phyloP scores from a whole-genome alignment of 1,139 yeast genomes.

The Cylindricascospora bacillispora region DNA sequence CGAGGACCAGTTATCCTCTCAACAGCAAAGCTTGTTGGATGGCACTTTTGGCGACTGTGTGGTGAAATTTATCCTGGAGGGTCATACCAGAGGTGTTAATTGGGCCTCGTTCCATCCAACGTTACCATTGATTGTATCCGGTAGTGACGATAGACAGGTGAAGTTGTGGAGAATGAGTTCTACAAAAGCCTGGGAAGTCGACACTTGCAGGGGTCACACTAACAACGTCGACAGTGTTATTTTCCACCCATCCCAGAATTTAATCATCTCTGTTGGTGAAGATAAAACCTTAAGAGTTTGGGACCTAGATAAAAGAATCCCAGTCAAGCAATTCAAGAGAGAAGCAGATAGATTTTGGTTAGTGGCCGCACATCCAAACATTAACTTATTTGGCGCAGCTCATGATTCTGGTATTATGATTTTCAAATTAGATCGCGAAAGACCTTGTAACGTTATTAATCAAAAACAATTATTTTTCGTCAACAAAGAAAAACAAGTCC shows the following conservation, averaged over 20 bases:
- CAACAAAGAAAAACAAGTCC: conserved; percentile 79
- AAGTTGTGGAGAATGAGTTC: conserved; percentile 98
- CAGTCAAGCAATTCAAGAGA: conserved; percentile 88
- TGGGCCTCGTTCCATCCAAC: conserved; percentile 99
- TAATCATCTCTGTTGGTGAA: conserved; percentile 87
- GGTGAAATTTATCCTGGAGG: conserved; percentile 91
- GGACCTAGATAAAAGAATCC: conserved; percentile 91
- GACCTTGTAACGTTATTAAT: conserved; percentile 75
- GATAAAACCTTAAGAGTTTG: conserved; percentile 96
- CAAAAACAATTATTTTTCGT: conserved; percentile 63
- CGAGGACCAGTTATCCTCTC: conserved; percentile 65
- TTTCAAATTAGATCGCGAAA: conserved; percentile 91
- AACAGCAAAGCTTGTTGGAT: conserved; percentile 57
- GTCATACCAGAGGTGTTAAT: conserved; percentile 97
- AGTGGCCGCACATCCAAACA: conserved; percentile 74
- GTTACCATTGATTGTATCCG: conserved; percentile 86
- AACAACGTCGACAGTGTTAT: conserved; percentile 81
- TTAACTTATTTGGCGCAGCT: conserved; percentile 90
- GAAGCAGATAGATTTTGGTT: conserved; percentile 95
- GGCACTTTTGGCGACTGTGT: conserved; percentile 94
- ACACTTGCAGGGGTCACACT: conserved; percentile 95
- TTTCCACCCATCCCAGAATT: conserved; percentile 89
- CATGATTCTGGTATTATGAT: conserved; percentile 98
- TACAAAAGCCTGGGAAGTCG: conserved; percentile 98
- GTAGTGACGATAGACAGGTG: conserved; percentile 91